These are phyloP conservation scores for Curvularia sp. DNA, from an alignment of 2,329 filamentous ascomycete genomes.

Conservation along the genomic window DNA sequence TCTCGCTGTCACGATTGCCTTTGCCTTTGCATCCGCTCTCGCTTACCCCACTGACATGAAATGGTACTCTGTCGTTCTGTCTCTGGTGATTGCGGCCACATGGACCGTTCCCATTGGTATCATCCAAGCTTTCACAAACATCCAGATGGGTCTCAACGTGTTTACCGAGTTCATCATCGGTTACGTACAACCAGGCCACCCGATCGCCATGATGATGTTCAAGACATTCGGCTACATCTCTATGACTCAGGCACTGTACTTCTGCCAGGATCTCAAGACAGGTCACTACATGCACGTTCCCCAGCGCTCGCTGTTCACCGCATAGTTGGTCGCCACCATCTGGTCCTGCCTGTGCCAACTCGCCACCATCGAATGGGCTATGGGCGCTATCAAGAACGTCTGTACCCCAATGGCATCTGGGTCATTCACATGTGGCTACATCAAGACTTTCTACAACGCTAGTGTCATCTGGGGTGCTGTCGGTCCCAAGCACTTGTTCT, in stretches of 20 bases:
- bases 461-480: conserved; percentile 1
- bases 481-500: background rate
- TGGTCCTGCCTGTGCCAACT: conserved; percentile 1
- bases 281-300: background rate
- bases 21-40: conserved; percentile 1
- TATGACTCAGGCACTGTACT: background rate
- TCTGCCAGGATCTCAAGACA: conserved; percentile 1
- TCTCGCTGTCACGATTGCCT: background rate
- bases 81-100: background rate
- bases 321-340: background rate
- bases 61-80: background rate
- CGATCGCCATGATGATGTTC: conserved; percentile 1
- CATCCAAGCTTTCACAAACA: background rate
- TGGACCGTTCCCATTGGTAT: background rate
- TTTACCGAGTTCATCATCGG: conserved; percentile 1
- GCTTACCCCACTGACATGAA: background rate
- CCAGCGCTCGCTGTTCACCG: background rate
- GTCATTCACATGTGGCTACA: background rate
- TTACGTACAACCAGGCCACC: background rate
- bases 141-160: conserved; percentile 1
- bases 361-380: background rate
- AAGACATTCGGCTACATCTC: background rate
- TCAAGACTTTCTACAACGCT: conserved; percentile 2
- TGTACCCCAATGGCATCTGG: background rate
- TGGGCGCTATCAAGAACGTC: conserved; percentile 1